A percentile compares a stretch with the other conserved stretches of the same genome.
Evolutionary conservation across 257 asterid genomes (phyloP).

Genomic region (Datura wrightii): DNA sequence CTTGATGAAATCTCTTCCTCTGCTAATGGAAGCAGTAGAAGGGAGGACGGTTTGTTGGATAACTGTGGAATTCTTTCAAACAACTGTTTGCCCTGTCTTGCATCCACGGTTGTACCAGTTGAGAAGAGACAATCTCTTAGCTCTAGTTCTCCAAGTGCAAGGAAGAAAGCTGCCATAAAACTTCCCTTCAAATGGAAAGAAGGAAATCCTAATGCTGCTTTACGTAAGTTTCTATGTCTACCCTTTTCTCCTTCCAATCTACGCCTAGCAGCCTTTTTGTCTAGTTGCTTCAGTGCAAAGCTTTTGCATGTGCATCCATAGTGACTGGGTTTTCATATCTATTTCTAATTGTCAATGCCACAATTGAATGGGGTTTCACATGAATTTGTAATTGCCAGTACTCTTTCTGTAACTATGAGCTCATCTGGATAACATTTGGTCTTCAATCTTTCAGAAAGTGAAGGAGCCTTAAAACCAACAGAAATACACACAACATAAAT

Average conservation of each 20-base stretch:
- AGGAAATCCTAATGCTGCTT: constrained; percentile 60
- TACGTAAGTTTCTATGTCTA: constrained; percentile 58
- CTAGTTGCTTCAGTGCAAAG: constrained; percentile 9
- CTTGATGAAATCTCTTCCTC: constrained; percentile 60
- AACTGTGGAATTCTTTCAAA: constrained; percentile 77
- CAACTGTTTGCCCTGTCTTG: constrained; percentile 91
- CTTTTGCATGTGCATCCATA: neutral
- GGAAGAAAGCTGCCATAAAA: constrained; percentile 78
- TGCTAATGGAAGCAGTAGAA: constrained; percentile 53
- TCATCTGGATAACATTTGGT: no score
- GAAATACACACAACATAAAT: no score
- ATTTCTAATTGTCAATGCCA: neutral
- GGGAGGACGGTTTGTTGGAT: constrained; percentile 64
- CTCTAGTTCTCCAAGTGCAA: constrained; percentile 71
- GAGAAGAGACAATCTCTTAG: constrained; percentile 76
- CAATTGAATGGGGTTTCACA: neutral
- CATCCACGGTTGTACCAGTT: constrained; percentile 63
- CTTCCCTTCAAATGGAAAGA: constrained; percentile 87
- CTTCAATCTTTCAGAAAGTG: no score
- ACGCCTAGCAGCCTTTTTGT: neutral
- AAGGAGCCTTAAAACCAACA: no score
- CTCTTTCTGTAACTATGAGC: neutral
- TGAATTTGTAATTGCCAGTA: neutral
- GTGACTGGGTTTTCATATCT: neutral
- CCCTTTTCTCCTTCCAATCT: constrained; percentile 16